Conservation (phyloP, 805 yeast species). For the Grigorovia jiainica region DNA sequence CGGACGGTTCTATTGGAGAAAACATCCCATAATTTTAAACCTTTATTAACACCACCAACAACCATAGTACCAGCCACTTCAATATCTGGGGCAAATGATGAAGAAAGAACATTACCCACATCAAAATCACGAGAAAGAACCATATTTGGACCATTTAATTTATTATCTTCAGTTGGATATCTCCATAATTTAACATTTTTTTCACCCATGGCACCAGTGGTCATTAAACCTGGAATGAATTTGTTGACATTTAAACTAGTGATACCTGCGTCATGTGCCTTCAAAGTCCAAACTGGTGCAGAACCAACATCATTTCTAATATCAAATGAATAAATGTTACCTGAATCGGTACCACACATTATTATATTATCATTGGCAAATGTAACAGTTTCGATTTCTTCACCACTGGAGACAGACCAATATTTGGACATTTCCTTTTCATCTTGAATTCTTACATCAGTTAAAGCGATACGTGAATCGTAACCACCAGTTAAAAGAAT, state of each 20-base stretch:
- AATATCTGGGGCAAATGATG: constrained; percentile 76
- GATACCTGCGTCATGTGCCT: constrained; percentile 94
- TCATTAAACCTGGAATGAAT: constrained; percentile 60
- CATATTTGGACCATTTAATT: constrained; percentile 60
- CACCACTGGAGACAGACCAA: constrained; percentile 54
- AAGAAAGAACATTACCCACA: constrained; percentile 81
- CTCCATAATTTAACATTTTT: constrained; percentile 84
- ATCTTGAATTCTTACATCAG: constrained; percentile 74
- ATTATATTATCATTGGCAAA: constrained; percentile 59
- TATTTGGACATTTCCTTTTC: constrained; percentile 49
- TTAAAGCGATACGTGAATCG: constrained; percentile 70
- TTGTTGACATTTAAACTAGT: constrained; percentile 67
- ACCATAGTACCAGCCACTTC: constrained; percentile 79
- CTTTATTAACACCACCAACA: constrained; percentile 79
- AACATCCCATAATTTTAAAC: constrained; percentile 87
- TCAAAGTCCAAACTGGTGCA: constrained; percentile 85
- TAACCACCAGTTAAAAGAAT: constrained; percentile 86
- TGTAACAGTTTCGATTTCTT: constrained; percentile 75
- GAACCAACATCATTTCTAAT: constrained; percentile 49
- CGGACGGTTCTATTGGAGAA: constrained; percentile 77
- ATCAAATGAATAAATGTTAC: constrained; percentile 83
- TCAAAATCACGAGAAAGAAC: constrained; percentile 85
- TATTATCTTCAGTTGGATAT: constrained; percentile 36
- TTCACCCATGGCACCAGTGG: constrained; percentile 89
- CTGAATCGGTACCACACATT: constrained; percentile 86